These are phyloP conservation scores for Knoxdaviesia capensis DNA, from an alignment of 2,329 filamentous ascomycete species.

Conservation along the genomic window DNA sequence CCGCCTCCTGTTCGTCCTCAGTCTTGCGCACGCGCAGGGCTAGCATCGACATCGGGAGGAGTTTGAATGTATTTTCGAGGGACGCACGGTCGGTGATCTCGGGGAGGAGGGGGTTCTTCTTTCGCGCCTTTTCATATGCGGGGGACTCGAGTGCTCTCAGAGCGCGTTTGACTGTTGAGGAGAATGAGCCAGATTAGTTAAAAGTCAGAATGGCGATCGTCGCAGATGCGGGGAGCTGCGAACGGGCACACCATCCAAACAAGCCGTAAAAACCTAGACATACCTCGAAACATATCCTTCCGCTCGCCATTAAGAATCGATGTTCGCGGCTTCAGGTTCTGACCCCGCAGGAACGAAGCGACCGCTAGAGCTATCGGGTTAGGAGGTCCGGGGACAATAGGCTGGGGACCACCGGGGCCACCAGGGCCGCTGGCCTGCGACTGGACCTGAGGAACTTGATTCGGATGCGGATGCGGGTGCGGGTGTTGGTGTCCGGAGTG, in stretches of 20 bases:
- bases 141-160: conserved; percentile 77
- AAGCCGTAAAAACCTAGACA: conserved; percentile 1
- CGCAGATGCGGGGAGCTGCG: neutral
- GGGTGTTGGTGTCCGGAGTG: too few relatives aligned
- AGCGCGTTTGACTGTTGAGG: conserved; percentile 66
- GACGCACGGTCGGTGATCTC: conserved; percentile 73
- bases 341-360: conserved; percentile 66
- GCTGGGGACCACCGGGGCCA: conserved; percentile 19
- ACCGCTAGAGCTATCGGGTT: conserved; percentile 79
- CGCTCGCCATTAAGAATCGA: conserved; percentile 90
- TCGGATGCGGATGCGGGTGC: too few relatives aligned
- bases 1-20: conserved; percentile 48
- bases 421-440: neutral
- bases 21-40: conserved; percentile 75
- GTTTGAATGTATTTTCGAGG: conserved; percentile 85
- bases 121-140: conserved; percentile 72
- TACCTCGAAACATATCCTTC: conserved; percentile 96
- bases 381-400: conserved; percentile 58
- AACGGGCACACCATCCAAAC: too few relatives aligned
- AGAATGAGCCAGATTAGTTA: neutral
- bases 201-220: neutral
- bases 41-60: conserved; percentile 83
- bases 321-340: conserved; percentile 75
- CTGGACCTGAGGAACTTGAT: too few relatives aligned
- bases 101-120: conserved; percentile 77